phyloP scores from a whole-genome alignment of 2,329 filamentous ascomycete species.

The Colletotrichum eremochloae region DNA sequence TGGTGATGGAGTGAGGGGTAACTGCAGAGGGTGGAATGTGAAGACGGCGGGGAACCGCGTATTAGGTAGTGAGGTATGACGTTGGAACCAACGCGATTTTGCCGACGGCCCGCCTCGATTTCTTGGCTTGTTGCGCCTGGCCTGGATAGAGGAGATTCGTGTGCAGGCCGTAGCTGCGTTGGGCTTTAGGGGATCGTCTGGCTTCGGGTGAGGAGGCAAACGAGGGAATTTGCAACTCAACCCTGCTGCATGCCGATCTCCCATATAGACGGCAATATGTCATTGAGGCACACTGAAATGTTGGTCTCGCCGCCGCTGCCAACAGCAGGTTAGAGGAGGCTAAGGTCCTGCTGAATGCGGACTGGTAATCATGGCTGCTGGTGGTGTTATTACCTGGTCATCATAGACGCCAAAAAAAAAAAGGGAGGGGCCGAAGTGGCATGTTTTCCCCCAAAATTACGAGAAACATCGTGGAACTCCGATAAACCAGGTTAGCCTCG shows the following conservation, averaged over 20 bases:
- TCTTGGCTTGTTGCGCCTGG: conserved; percentile 21
- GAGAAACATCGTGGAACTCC: not conserved
- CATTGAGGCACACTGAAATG: conserved; percentile 3
- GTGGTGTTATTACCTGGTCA: not conserved
- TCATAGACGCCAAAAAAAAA: not conserved
- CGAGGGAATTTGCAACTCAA: not conserved
- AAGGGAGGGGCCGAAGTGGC: not conserved
- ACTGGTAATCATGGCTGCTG: not conserved
- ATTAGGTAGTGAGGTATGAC: conserved; percentile 21
- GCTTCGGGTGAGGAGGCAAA: not conserved
- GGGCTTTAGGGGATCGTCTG: not conserved
- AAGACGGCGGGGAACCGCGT: not conserved
- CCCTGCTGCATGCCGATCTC: conserved; percentile 8
- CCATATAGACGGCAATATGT: not conserved
- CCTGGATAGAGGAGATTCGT: not conserved
- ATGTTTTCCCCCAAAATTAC: not conserved
- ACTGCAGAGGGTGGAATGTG: not conserved
- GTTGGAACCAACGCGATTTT: conserved; percentile 19
- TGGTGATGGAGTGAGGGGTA: conserved; percentile 6
- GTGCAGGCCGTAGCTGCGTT: not conserved
- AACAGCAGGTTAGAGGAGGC: not conserved
- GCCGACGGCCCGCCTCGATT: conserved; percentile 14
- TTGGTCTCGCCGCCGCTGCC: conserved; percentile 27
- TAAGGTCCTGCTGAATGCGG: conserved; percentile 17
- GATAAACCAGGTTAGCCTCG: not conserved